Conservation (phyloP, 2,329 filamentous ascomycete species). For the Septoria petroselini region DNA sequence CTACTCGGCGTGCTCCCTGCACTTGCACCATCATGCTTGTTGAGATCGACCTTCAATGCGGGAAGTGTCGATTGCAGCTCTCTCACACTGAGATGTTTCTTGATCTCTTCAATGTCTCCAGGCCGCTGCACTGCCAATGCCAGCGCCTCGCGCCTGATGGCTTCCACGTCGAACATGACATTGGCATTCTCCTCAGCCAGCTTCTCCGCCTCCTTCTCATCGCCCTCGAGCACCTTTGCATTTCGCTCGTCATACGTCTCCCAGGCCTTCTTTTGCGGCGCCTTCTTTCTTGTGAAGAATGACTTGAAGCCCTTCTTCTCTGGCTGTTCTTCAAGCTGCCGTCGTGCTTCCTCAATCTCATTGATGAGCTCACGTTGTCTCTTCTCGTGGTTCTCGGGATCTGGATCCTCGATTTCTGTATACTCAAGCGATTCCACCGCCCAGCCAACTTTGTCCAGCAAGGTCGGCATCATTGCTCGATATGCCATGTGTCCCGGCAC, state of each 20-base stretch:
- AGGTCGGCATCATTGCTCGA: slow-evolving; percentile 81
- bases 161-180: slow-evolving; percentile 92
- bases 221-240: slow-evolving; percentile 42
- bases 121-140: slow-evolving; percentile 71
- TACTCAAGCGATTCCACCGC: slow-evolving; percentile 90
- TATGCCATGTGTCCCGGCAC: slow-evolving; percentile 97
- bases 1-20: slow-evolving; percentile 11
- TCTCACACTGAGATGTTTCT: slow-evolving; percentile 52
- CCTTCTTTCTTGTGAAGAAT: slow-evolving; percentile 80
- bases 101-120: slow-evolving; percentile 72
- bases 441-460: slow-evolving; percentile 88
- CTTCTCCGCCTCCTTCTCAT: slow-evolving; percentile 46
- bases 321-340: slow-evolving; percentile 76
- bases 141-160: slow-evolving; percentile 67
- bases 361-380: slow-evolving; percentile 90
- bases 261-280: slow-evolving; percentile 79
- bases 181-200: slow-evolving; percentile 38
- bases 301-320: slow-evolving; percentile 64
- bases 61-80: slow-evolving; percentile 86
- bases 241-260: slow-evolving; percentile 80
- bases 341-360: slow-evolving; percentile 92
- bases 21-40: slow-evolving; percentile 10
- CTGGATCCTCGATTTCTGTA: slow-evolving; percentile 92
- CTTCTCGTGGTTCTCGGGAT: slow-evolving; percentile 85
- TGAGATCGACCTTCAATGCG: slow-evolving; percentile 68